Evolutionary conservation across 306 rosid species (phyloP).

Genomic region (Quercus rubra): DNA sequence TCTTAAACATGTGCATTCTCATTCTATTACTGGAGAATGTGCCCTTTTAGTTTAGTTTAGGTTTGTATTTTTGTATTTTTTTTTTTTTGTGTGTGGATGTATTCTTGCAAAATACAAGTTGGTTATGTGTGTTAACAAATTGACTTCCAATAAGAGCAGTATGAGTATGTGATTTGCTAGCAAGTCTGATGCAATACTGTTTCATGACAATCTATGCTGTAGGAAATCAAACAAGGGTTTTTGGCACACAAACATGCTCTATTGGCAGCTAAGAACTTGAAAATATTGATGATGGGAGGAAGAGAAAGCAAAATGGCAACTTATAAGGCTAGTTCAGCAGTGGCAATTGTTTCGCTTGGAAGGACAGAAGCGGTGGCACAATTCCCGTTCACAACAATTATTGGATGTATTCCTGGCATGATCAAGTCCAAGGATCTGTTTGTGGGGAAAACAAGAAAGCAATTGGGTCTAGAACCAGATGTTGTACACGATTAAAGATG

Average conservation of each 20-base stretch:
- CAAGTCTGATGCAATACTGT: constrained; percentile 10
- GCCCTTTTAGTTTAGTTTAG: neutral
- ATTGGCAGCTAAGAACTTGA: constrained; percentile 64
- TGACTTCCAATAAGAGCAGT: neutral
- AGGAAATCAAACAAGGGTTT: constrained; percentile 84
- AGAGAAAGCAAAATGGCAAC: constrained; percentile 39
- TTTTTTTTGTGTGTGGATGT: neutral
- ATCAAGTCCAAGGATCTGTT: constrained; percentile 73
- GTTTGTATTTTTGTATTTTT: neutral
- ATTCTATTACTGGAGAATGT: constrained; percentile 3
- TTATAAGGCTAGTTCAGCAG: constrained; percentile 39
- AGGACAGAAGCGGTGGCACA: constrained; percentile 73
- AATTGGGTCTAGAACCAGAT: constrained; percentile 48
- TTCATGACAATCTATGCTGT: constrained; percentile 19
- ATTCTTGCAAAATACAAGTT: neutral
- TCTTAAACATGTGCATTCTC: constrained; percentile 3
- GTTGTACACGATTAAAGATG: constrained; percentile 2
- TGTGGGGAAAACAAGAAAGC: constrained; percentile 68
- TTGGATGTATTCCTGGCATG: constrained; percentile 57
- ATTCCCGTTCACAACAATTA: constrained; percentile 44
- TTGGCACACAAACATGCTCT: constrained; percentile 68
- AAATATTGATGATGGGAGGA: constrained; percentile 38
- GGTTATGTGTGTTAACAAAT: neutral
- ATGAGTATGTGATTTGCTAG: neutral
- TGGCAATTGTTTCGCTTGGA: constrained; percentile 72